Evolutionary conservation across 257 asterid genomes (phyloP).

Genomic region (Solanum clarkiae): DNA sequence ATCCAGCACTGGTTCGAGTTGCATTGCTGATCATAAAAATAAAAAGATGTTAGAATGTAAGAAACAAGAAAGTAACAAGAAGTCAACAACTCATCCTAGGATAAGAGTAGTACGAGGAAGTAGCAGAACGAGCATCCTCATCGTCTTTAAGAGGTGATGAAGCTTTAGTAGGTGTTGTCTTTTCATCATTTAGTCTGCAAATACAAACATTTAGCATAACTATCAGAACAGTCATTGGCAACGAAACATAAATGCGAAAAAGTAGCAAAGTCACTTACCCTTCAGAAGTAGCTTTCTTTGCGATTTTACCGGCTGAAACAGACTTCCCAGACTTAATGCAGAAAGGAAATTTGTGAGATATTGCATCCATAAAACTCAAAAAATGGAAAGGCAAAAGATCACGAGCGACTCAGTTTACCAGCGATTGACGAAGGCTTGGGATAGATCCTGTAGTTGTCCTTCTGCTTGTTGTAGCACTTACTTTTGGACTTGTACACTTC

Average conservation of each 20-base stretch:
- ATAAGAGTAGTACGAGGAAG: constrained; percentile 48
- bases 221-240: not conserved
- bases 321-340: constrained; percentile 30
- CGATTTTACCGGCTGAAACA: constrained; percentile 19
- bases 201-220: not conserved
- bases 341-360: not conserved
- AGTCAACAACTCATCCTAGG: not conserved
- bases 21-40: constrained; percentile 22
- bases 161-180: constrained; percentile 16
- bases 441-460: constrained; percentile 29
- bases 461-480: constrained; percentile 8
- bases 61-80: not conserved
- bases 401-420: constrained; percentile 9
- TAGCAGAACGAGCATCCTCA: constrained; percentile 59
- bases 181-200: constrained; percentile 32
- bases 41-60: not conserved
- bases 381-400: not conserved
- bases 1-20: constrained; percentile 32
- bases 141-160: constrained; percentile 25
- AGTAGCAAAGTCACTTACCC: constrained; percentile 21
- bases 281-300: constrained; percentile 14
- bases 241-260: not conserved
- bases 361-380: not conserved
- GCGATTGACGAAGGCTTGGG: constrained; percentile 25
- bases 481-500: not conserved